A percentile compares a stretch with the other conserved stretches of the same genome.
phyloP scores from a whole-genome alignment of 1,284 basidiomycete species.

The Heterobasidion occidentale region DNA sequence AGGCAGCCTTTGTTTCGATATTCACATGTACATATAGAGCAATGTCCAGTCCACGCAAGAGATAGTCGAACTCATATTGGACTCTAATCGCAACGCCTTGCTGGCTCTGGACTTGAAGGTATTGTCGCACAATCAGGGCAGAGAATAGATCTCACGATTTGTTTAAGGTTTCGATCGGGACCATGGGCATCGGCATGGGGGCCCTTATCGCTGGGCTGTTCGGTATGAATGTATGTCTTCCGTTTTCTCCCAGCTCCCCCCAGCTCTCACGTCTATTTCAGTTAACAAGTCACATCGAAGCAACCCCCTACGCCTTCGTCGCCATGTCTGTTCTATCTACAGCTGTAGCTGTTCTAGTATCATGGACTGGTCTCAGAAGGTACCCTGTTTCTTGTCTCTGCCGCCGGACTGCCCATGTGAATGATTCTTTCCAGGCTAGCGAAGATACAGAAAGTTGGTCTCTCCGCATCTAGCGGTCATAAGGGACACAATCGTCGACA shows the following conservation, averaged over 20 bases:
- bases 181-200: constrained; percentile 88
- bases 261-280: constrained; percentile 21
- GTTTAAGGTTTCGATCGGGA: constrained; percentile 80
- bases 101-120: constrained; percentile 89
- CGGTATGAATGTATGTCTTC: constrained; percentile 83
- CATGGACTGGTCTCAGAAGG: constrained; percentile 57
- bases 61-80: constrained; percentile 94
- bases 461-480: constrained; percentile 30
- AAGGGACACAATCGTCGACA: constrained; percentile 10
- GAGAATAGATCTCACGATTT: background rate
- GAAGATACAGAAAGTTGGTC: constrained; percentile 32
- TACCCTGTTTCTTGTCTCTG: constrained; percentile 18
- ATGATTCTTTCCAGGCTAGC: constrained; percentile 6
- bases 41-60: constrained; percentile 97
- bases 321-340: constrained; percentile 50
- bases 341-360: constrained; percentile 45
- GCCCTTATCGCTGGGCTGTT: constrained; percentile 90
- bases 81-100: constrained; percentile 91
- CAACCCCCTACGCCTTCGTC: constrained; percentile 61
- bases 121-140: background rate
- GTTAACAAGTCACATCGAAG: constrained; percentile 65
- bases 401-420: background rate
- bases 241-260: background rate
- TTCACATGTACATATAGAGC: constrained; percentile 33
- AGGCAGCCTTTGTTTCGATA: background rate